These are phyloP conservation scores for Polysphondylium violaceum DNA, from an alignment of 78 protist genomes.

Conservation along the genomic window DNA sequence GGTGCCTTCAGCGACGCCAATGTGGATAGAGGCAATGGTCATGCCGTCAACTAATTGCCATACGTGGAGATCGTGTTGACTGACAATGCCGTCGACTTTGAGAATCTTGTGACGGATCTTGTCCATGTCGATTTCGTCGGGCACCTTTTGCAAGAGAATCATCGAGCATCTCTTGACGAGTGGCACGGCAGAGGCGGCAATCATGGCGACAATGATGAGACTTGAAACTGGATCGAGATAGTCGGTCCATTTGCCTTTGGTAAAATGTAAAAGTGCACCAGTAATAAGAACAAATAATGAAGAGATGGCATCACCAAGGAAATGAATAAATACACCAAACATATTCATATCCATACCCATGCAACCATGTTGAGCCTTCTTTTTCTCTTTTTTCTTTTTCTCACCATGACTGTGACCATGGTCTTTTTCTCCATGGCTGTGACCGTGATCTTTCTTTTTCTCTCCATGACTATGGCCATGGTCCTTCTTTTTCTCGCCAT, in stretches of 20 bases:
- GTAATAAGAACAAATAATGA: conserved; percentile 89
- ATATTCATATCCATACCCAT: conserved; percentile 77
- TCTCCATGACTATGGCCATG: conserved; percentile 13
- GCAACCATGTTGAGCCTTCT: conserved; percentile 23
- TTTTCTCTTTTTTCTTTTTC: conserved; percentile 20
- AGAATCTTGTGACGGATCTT: conserved; percentile 29
- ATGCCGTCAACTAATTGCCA: conserved; percentile 89
- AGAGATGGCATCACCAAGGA: conserved; percentile 90
- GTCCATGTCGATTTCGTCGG: conserved; percentile 56
- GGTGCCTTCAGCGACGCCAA: conserved; percentile 12
- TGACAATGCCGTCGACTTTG: conserved; percentile 59
- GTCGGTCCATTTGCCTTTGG: conserved; percentile 47
- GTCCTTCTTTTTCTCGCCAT: conserved; percentile 5
- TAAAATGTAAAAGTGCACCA: conserved; percentile 60
- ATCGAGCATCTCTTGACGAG: conserved; percentile 58
- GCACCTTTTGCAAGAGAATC: conserved; percentile 86
- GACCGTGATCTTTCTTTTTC: background rate
- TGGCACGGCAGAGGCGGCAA: conserved; percentile 74
- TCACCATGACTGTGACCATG: conserved; percentile 7
- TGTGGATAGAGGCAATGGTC: conserved; percentile 83
- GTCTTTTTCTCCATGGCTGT: conserved; percentile 11
- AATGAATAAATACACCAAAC: conserved; percentile 90
- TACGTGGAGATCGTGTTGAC: conserved; percentile 87
- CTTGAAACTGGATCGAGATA: conserved; percentile 88
- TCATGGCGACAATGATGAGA: conserved; percentile 76